phyloP scores from a whole-genome alignment of 805 yeast genomes.

The Hanseniaspora jakobsenii region DNA sequence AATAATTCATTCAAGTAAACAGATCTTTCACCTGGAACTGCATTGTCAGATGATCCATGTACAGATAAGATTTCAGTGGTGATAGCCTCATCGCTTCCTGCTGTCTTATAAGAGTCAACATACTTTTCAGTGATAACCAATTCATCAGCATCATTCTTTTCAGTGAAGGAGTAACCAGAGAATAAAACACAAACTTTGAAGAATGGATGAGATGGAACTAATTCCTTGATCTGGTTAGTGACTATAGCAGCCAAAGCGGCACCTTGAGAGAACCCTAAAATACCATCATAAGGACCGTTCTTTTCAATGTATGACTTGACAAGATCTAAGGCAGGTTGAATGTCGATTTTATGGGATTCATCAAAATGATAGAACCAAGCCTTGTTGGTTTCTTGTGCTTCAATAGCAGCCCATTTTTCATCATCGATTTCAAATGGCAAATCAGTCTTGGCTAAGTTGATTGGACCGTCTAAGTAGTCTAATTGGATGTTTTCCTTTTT shows the following conservation, averaged over 20 bases:
- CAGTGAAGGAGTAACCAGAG: conserved; percentile 50
- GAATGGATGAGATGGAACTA: conserved; percentile 36
- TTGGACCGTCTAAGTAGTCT: conserved; percentile 71
- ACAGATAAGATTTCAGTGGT: conserved; percentile 52
- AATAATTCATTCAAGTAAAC: conserved; percentile 46
- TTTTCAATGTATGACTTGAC: conserved; percentile 41
- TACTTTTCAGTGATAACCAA: conserved; percentile 31
- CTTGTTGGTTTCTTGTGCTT: conserved; percentile 35
- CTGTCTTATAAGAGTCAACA: conserved; percentile 26
- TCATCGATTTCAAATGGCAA: conserved; percentile 58
- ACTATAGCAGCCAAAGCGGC: conserved; percentile 74
- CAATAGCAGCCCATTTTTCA: conserved; percentile 38
- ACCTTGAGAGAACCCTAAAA: conserved; percentile 90
- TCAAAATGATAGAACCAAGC: conserved; percentile 70
- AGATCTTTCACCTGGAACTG: conserved; percentile 65
- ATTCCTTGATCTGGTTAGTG: conserved; percentile 43
- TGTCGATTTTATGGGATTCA: conserved; percentile 35
- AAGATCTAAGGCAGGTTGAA: conserved; percentile 40
- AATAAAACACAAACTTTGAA: conserved; percentile 67
- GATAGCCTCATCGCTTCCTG: conserved; percentile 20
- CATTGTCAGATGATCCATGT: conserved; percentile 75
- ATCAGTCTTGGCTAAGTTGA: conserved; percentile 51
- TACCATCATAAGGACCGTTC: conserved; percentile 77
- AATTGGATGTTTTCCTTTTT: conserved; percentile 54
- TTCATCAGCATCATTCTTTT: conserved; percentile 27